Evolutionary conservation across 345 rosid genomes (phyloP).

Genomic region (Gossypium stocksii): DNA sequence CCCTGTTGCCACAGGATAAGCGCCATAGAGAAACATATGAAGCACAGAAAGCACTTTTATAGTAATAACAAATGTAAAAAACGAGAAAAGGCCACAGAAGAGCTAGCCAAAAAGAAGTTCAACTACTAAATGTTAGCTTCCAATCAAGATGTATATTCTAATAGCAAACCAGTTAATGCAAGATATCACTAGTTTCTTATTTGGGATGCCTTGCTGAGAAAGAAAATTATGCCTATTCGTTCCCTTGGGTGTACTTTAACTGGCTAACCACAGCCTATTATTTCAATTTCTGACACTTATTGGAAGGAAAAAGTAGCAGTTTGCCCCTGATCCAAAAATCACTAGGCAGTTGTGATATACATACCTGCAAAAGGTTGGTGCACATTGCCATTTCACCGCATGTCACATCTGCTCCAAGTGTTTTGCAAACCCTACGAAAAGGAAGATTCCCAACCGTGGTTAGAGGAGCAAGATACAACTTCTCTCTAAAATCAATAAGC

Average conservation of each 20-base stretch:
- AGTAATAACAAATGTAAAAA: not conserved
- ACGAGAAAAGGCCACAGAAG: not conserved
- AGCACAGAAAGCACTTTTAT: not conserved
- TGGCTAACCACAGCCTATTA: not conserved
- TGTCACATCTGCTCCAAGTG: constrained; percentile 82
- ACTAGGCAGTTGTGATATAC: constrained; percentile 11
- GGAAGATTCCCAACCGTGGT: constrained; percentile 99
- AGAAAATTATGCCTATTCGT: not conserved
- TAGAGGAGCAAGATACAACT: constrained; percentile 88
- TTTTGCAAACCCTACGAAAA: constrained; percentile 90
- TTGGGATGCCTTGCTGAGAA: not conserved
- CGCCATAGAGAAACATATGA: not conserved
- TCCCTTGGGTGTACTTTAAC: not conserved
- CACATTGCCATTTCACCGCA: constrained; percentile 99
- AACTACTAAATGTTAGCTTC: not conserved
- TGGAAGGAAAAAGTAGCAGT: not conserved
- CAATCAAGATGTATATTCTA: not conserved
- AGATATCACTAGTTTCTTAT: not conserved
- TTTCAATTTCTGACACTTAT: not conserved
- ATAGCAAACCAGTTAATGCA: not conserved
- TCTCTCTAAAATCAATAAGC: constrained; percentile 81
- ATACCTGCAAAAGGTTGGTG: constrained; percentile 88
- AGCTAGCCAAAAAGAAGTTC: not conserved
- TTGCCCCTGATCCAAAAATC: not conserved
- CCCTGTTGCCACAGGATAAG: constrained; percentile 42